Evolutionary conservation across 2,329 filamentous ascomycete genomes (phyloP), one percentile per base, ranked within the genome.

Genomic region (Magnaporthiopsis rhizophila): DNA sequence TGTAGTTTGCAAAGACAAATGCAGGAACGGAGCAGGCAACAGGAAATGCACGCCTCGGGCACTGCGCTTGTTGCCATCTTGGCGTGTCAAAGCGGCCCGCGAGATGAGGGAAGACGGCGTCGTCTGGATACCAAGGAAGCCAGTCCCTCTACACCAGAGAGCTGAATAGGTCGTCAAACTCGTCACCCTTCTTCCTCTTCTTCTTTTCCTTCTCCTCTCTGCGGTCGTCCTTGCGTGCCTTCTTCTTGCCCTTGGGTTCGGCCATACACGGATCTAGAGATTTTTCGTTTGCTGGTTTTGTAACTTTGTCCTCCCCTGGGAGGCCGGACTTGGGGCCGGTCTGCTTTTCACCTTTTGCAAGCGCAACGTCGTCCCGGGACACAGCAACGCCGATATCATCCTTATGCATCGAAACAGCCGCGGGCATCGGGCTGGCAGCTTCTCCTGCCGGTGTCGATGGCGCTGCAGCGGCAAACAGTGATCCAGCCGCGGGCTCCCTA

Each of bases 151-250:
- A 83, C 58, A 84, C 69, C 12, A 91, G 74, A 12, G 83, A 83
- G 63, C 81, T 82, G 71, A 95, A 95, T 30, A 94, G 75, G 71
- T 87, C 86, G 67, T 92, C 90, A 64, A 94, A 89, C 58, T 71
- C 88, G 72, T 92, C 71, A 24, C 56, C 24, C 69, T 79, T 81
- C 68, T 74, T 77, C 67, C 76, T 73, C 65, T 71, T 72, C 58
- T 68, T 70, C 67, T 66, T 74, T 61, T 59, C 65, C 66, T 77
- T 81, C 66, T 75, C 78, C 65, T 78, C 78, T 69, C 77, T 81
- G 68, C 77, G 81, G 70, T 78, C 80, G 69, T 75, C 77, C 59
- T 63, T 59, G 38, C 62, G 30, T 64, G 32, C 62, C 18, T 4
- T 64, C 30, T 64, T 64, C 58, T 64, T 66, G 26, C 50, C 60